phyloP scores from a whole-genome alignment of 2,329 filamentous ascomycete genomes.

The Volutella citrinella region DNA sequence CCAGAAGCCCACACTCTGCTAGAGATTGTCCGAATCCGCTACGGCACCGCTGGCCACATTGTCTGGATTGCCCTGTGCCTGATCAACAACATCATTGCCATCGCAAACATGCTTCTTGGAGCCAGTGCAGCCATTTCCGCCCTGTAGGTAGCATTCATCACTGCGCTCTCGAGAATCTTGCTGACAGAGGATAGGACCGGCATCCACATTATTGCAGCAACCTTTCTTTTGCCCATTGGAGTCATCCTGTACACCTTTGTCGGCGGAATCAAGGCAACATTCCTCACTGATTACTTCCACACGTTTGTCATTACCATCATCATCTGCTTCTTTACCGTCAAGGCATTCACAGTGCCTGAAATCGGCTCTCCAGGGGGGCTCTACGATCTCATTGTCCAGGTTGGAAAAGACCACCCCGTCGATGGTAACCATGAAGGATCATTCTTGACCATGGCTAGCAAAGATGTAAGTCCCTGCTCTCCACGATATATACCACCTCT shows the following conservation, averaged over 20 bases:
- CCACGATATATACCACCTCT: background rate
- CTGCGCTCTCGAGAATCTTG: too few species aligned
- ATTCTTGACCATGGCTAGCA: slow-evolving; percentile 55
- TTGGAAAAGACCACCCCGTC: slow-evolving; percentile 42
- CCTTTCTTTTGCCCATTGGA: slow-evolving; percentile 40
- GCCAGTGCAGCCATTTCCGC: slow-evolving; percentile 33
- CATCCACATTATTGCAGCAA: slow-evolving; percentile 48
- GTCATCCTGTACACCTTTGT: slow-evolving; percentile 39
- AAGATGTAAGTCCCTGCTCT: slow-evolving; percentile 30
- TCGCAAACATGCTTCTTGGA: slow-evolving; percentile 50
- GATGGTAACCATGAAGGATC: slow-evolving; percentile 51
- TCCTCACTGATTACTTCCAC: slow-evolving; percentile 51
- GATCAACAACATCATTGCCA: slow-evolving; percentile 52
- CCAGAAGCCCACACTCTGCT: slow-evolving; percentile 53
- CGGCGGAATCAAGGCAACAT: slow-evolving; percentile 39
- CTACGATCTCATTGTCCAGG: slow-evolving; percentile 47
- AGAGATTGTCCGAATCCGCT: slow-evolving; percentile 51
- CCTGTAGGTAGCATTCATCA: slow-evolving; percentile 20
- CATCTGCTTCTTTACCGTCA: slow-evolving; percentile 45
- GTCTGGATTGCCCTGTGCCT: slow-evolving; percentile 51
- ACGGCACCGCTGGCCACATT: slow-evolving; percentile 45
- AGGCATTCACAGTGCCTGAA: slow-evolving; percentile 43
- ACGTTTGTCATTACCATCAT: slow-evolving; percentile 53
- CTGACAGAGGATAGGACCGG: slow-evolving; percentile 36
- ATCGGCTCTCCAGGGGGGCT: slow-evolving; percentile 46